A percentile compares a stretch with the other conserved stretches of the same genome.
Evolutionary conservation across 2,329 filamentous ascomycete genomes (phyloP).

Genomic region (Madurella fahalii): DNA sequence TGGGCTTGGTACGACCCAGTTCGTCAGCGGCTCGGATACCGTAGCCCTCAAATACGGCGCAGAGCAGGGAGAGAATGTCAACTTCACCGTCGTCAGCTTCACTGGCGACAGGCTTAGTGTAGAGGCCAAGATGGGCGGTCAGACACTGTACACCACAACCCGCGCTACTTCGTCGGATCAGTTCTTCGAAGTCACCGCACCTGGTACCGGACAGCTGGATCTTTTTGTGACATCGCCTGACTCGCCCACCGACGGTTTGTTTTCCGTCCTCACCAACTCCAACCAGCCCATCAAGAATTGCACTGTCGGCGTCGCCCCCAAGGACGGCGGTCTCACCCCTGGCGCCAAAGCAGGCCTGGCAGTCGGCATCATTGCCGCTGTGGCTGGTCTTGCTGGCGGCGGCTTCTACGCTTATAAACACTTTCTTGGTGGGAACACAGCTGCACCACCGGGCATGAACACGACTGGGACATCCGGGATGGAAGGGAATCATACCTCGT

Average conservation of each 20-base stretch:
- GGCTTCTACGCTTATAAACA: slow-evolving; percentile 17
- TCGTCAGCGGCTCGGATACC: slow-evolving; percentile 19
- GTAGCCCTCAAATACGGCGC: slow-evolving; percentile 22
- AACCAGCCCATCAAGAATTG: slow-evolving; percentile 26
- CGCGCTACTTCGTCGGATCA: background rate
- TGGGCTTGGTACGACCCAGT: slow-evolving; percentile 22
- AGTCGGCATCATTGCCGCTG: slow-evolving; percentile 10
- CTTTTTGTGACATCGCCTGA: slow-evolving; percentile 20
- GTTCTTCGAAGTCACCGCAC: slow-evolving; percentile 18
- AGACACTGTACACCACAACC: slow-evolving; percentile 10
- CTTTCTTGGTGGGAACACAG: background rate
- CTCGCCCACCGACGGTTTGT: slow-evolving; percentile 18
- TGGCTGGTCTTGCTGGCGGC: slow-evolving; percentile 10
- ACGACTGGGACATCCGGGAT: background rate
- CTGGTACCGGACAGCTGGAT: slow-evolving; percentile 19
- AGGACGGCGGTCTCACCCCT: slow-evolving; percentile 14
- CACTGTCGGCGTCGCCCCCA: slow-evolving; percentile 20
- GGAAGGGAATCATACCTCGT: background rate
- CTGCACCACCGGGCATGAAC: background rate
- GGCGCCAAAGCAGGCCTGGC: slow-evolving; percentile 26
- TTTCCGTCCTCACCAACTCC: slow-evolving; percentile 22
- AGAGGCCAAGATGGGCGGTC: slow-evolving; percentile 17
- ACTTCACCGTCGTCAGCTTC: slow-evolving; percentile 23
- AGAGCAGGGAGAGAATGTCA: slow-evolving; percentile 20
- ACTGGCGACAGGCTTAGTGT: slow-evolving; percentile 15